Evolutionary conservation across 2,329 filamentous ascomycete genomes (phyloP), one percentile per base, ranked within the genome.

Genomic region (Fusarium xyrophilum): DNA sequence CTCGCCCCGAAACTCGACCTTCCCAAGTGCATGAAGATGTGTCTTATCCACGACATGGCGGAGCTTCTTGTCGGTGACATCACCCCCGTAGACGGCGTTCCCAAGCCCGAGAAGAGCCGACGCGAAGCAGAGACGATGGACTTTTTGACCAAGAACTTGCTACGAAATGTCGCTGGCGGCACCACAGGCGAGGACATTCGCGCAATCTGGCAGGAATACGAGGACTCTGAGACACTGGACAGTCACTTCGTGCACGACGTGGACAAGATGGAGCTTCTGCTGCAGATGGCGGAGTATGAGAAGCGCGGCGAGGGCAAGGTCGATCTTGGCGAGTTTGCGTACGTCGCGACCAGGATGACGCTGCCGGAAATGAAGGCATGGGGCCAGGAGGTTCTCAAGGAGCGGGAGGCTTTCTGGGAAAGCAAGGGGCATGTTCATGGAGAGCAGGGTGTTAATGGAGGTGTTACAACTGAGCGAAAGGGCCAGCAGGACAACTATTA

Each of bases 201-300:
- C 61, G 87, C 85, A 12, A 85, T 97, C 52, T 99, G 96, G 93
- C 90, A 96, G 75, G 96, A 99, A 79, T 99, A 99, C 76, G 96
- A 99, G 79, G 93, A 96, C 73, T 89, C 89, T 21, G 75, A 90
- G 81, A 98, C 96, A 12, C 81, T 90, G 17, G 95, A 99, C 77
- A 92, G 91, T 71, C 85, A 89, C 65, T 98, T 95, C 68, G 96
- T 99, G 43, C 96, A 99, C 78, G 96, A 99, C 78, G 88, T 99
- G 62, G 96, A 99, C 81, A 98, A 98, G 88, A 89, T 99, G 79
- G 96, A 99, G 82, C 83, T 99, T 69, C 81, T 99, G 65, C 82
- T 97, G 75, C 96, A 99, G 82, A 97, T 97, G 92, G 83, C 97
- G 32, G 96, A 99, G 79, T 99, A 99, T 76, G 96, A 99, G 86